Base-by-base conservation (phyloP, 2,329 filamentous ascomycete species). In the Talaromyces sp. region DNA sequence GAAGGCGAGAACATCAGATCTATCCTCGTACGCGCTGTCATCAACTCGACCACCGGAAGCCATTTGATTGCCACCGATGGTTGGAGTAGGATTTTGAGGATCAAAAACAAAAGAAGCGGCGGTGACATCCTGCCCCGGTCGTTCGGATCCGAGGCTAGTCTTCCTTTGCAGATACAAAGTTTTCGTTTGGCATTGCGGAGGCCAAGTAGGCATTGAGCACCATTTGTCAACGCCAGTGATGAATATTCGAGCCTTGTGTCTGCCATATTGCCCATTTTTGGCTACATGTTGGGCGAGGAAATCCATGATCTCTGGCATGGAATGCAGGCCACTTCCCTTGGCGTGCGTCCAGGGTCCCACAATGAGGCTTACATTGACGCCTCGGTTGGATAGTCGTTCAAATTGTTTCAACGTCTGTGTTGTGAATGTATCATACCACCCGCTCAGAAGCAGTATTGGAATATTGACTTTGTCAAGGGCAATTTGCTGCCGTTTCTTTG, bases 261-360 rank as follows among this genome's bases (percentile, higher is more conserved):
- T 40, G 22, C 51, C 43, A 35, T 59, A 59, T 44, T 52, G 41
- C 20, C 54, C 57, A 17, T 36, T 40, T 43, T 59, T 57, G n/a
- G 54, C 40, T 4, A 59, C 17, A 51, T 57, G 49, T 17, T 59
- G 49, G 13, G 36, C 30, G 32, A 59, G 44, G 22, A 59, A 59
- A 14, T 52, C 54, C 27, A 59, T 27, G 41, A 57, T 57, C 10
- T 59, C 57, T 3, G 54, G 54, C 39, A 53, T 47, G 7, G 54
- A 55, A 47, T 40, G 17, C 8, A 57, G 30, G 30, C 57, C 57
- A 17, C 51, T 55, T 3, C 42, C 57, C 33, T 55, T 49, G 4
- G 51, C 40, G 48, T 59, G 57, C 14, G 54, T 59, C 57, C 57
- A 59, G 20, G 57, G 57, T 29, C 57, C 57, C n/a, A 59, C 47